Percentiles rank a stretch among this genome's conserved stretches.
Conservation (phyloP, 306 rosid species). For the Glycine tomentella region DNA sequence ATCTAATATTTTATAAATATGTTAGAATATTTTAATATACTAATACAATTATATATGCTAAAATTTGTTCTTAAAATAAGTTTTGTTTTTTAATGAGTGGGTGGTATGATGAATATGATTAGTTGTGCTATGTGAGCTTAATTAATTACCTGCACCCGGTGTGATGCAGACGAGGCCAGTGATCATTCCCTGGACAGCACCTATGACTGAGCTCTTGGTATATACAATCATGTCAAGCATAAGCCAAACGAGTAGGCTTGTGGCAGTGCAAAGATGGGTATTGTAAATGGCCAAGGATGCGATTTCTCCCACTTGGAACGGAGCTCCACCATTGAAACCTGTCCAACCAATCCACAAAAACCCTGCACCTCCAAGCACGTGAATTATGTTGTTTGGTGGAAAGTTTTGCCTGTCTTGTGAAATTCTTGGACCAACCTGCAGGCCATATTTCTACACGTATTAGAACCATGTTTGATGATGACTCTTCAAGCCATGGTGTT, state of each 20-base stretch:
- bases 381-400: slow-evolving; percentile 81
- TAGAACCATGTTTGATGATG: no score
- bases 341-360: slow-evolving; percentile 87
- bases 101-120: neutral
- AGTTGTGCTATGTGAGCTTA: neutral
- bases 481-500: no score
- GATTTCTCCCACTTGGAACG: slow-evolving; percentile 57
- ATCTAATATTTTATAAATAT: no score
- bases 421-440: slow-evolving; percentile 71
- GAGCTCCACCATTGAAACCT: slow-evolving; percentile 86
- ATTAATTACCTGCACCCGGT: slow-evolving; percentile 72
- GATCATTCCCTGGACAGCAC: slow-evolving; percentile 85
- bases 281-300: slow-evolving; percentile 69
- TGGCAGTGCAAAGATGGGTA: slow-evolving; percentile 77
- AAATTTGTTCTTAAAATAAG: no score
- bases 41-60: no score
- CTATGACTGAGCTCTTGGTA: slow-evolving; percentile 69
- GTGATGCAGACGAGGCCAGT: slow-evolving; percentile 89
- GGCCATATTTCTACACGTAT: no score
- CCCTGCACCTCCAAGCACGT: slow-evolving; percentile 81
- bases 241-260: slow-evolving; percentile 80
- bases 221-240: slow-evolving; percentile 68
- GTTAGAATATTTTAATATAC: no score
- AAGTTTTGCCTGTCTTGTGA: slow-evolving; percentile 68
- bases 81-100: no score